Base-by-base conservation (phyloP, 1,284 basidiomycete genomes). In the Volvariella surrecta region DNA sequence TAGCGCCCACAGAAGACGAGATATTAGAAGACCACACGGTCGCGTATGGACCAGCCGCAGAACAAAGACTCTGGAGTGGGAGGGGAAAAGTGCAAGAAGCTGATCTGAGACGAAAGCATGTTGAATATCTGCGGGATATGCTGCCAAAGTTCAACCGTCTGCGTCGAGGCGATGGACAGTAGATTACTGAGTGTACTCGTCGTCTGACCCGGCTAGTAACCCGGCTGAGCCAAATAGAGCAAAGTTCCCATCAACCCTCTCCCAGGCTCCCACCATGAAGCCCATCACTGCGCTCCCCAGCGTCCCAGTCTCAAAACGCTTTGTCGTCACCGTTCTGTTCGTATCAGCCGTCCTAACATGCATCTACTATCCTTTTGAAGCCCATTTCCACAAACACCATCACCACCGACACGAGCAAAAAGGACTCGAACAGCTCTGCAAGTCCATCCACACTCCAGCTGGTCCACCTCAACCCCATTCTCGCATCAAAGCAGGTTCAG, bases 41-140 rank as follows among this genome's bases (percentile, higher is more conserved):
- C 3, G 71, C 95, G 2, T 94, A 87, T 55, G 92, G 91, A 0
- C 73, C 78, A 1, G 71, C 77, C 2, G 79, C 82, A 1, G 79
- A 85, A 48, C 71, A 82, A 39, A 68, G 90, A 35, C 71, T 63
- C 4, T 97, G 92, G 89, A 92, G 87, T 54, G 90, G 89, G 3
- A 73, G 85, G 50, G 91, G 90, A 1, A 80, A 82, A 50, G 71
- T 82, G 1, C 90, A 94, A 57, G 91, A 92, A 56, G 74, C 74
- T 32, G 90, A 89, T 53, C 60, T 96, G 45, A 72, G 91, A 45
- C 67, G 76, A 31, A 97, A 96, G 58, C 92, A 97, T 55, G 78
- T 83, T 3, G 90, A 94, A 51, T 97, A 95, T 61, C 68, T 98
- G 37, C 68, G 82, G 37, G 92, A 96, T 56, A 89, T 91, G 75